These are phyloP conservation scores for Hirschfeldia incana DNA, from an alignment of 345 rosid species.

Conservation along the genomic window DNA sequence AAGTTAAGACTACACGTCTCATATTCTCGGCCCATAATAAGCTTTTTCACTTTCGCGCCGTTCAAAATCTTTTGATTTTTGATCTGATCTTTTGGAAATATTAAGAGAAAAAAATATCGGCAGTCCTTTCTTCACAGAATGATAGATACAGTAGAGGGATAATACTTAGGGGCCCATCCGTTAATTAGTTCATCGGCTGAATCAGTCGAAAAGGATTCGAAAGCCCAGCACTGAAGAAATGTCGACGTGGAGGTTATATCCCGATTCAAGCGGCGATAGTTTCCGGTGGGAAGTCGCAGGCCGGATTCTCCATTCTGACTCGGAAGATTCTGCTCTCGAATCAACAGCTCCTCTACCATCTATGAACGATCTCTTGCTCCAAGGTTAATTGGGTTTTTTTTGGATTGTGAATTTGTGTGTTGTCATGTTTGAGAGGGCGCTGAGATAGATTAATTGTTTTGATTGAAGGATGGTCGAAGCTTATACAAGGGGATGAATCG, in stretches of 20 bases:
- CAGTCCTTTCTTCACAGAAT: neutral
- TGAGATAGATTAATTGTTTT: neutral
- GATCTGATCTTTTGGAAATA: neutral
- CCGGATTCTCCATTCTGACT: constrained; percentile 19
- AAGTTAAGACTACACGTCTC: neutral
- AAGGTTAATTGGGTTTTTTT: constrained; percentile 35
- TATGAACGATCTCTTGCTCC: constrained; percentile 64
- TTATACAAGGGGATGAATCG: constrained; percentile 14
- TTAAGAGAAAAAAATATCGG: neutral
- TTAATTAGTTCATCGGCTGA: neutral
- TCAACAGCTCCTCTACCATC: constrained; percentile 52
- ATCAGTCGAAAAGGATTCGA: neutral
- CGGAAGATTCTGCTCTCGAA: constrained; percentile 17
- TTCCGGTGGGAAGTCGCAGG: constrained; percentile 68
- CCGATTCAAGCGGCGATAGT: constrained; percentile 52
- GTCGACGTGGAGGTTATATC: constrained; percentile 72
- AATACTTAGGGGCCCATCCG: neutral
- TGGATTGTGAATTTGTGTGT: neutral
- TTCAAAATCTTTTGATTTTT: neutral
- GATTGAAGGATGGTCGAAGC: constrained; percentile 39
- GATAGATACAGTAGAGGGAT: neutral
- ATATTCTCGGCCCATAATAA: constrained; percentile 13
- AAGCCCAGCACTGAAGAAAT: constrained; percentile 37
- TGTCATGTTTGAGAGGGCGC: neutral
- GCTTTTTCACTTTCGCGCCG: constrained; percentile 30